Percentiles rank a stretch among this genome's conserved stretches.
These are phyloP conservation scores for Trametes versicolor DNA, from an alignment of 1,284 basidiomycete species.

Conservation along the genomic window DNA sequence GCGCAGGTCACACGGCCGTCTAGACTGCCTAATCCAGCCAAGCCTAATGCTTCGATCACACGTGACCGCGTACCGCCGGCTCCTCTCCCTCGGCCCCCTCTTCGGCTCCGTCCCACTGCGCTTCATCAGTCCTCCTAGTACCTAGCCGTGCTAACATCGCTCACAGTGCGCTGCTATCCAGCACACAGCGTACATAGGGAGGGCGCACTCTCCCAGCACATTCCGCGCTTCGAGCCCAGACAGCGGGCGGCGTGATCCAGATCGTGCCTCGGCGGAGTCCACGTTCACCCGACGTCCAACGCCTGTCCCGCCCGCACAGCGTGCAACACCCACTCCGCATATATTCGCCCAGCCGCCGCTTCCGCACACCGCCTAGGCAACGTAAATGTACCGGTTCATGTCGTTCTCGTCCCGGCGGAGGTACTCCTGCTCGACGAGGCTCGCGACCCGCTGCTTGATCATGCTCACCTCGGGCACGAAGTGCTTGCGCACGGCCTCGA, in stretches of 20 bases:
- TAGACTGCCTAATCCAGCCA: conserved; percentile 14
- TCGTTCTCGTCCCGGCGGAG: conserved; percentile 80
- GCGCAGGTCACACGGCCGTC: conserved; percentile 13
- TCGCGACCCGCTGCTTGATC: conserved; percentile 88
- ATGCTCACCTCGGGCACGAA: conserved; percentile 77
- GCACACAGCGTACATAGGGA: neutral
- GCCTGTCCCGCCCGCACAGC: neutral
- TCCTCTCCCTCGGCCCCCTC: conserved; percentile 17
- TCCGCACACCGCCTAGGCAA: conserved; percentile 59
- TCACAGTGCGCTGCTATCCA: neutral
- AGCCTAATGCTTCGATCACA: conserved; percentile 13
- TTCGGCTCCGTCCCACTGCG: neutral
- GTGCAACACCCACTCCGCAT: neutral
- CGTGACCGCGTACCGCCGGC: conserved; percentile 33
- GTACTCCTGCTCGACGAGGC: conserved; percentile 89
- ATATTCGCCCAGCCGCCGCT: too few species aligned
- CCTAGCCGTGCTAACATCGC: neutral
- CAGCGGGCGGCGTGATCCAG: conserved; percentile 17
- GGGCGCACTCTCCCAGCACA: neutral
- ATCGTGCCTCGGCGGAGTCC: neutral
- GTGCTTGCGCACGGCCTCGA: conserved; percentile 83
- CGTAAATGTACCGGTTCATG: conserved; percentile 77
- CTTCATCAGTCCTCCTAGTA: too few species aligned
- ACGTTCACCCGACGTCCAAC: conserved; percentile 2
- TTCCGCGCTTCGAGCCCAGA: neutral